Evolutionary conservation across 345 rosid genomes (phyloP), one percentile per base, ranked within the genome.

Genomic region (Gossypium bickii): DNA sequence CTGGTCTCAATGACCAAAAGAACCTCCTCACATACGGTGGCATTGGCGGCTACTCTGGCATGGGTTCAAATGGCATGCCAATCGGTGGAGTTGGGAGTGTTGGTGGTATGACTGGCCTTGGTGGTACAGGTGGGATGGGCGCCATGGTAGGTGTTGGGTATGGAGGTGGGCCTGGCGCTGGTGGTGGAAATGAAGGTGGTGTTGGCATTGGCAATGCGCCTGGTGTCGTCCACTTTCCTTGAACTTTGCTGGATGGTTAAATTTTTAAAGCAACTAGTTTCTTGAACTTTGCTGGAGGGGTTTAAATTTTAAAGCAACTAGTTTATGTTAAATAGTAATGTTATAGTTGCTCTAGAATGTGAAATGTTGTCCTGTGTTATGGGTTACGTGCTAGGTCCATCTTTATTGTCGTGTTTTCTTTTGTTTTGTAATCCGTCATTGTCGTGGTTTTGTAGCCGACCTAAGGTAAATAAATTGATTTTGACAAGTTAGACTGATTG

Each of bases 21-120:
- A 87, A 89, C 85, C 87, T 88, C 72, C 51, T 78, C 60, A 78
- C 87, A 8, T 93, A 84, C 17, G 93, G 94, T 22, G 97, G 97
- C 5, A 76, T 88, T 6, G 83, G 93, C 0, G 92, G 93, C 64
- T 79, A 49, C 69, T 70, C 87, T 2, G 97, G 98, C 2, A 4
- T 91, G 6, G 98, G 93, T 3, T 70, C 80, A 67, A 49, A 81
- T 24, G 88, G 89, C 11, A 41, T 87, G 68, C 92, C 92, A 6
- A 77, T 83, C 9, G 94, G 80, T 10, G 92, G 92, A 1, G 78
- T 85, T 47, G 89, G 87, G 47, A 83, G 78, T 4, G 68, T 17
- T 49, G 84, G 86, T 41, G 83, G 85, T 0, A 71, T 78, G 0
- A 81, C 58, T 4, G 73, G 73, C 0, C 73, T 67, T 11, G 78